phyloP scores from a whole-genome alignment of 306 rosid species.

The Vachellia pachyceras region DNA sequence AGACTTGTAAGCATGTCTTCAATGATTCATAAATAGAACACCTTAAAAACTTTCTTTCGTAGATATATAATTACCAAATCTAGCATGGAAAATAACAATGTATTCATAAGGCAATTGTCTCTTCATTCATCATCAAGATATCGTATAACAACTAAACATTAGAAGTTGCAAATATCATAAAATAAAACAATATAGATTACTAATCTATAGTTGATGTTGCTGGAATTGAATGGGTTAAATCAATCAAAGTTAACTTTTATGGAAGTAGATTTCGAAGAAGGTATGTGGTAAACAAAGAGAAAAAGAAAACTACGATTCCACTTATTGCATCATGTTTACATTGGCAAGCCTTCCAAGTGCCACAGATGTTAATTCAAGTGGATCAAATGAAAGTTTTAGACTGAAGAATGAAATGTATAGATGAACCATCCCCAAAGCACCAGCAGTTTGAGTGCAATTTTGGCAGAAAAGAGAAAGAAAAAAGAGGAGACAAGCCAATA shows the following conservation, averaged over 20 bases:
- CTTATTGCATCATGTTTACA: constrained; percentile 2
- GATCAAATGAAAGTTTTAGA: not conserved
- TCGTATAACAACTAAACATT: constrained; percentile 1
- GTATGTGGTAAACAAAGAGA: not conserved
- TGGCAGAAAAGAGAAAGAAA: not conserved
- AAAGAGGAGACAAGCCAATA: constrained; percentile 8
- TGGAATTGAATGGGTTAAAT: constrained; percentile 20
- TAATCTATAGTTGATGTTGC: constrained; percentile 18
- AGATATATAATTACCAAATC: not conserved
- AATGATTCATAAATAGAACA: constrained; percentile 11
- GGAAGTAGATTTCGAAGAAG: constrained; percentile 7
- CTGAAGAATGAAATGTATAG: constrained; percentile 7
- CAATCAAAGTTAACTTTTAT: not conserved
- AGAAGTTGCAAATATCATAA: constrained; percentile 21
- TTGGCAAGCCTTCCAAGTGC: constrained; percentile 14
- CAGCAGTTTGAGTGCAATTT: not conserved
- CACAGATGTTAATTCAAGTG: constrained; percentile 17
- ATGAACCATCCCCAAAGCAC: constrained; percentile 13
- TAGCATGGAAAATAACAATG: not conserved
- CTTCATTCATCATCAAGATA: not conserved
- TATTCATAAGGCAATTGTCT: not conserved
- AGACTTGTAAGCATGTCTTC: constrained; percentile 8
- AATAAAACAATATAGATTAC: constrained; percentile 5
- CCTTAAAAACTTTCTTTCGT: not conserved
- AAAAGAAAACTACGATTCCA: not conserved